These are phyloP conservation scores for Dictyostelium discoideum DNA, from an alignment of 78 protist species.

Conservation along the genomic window DNA sequence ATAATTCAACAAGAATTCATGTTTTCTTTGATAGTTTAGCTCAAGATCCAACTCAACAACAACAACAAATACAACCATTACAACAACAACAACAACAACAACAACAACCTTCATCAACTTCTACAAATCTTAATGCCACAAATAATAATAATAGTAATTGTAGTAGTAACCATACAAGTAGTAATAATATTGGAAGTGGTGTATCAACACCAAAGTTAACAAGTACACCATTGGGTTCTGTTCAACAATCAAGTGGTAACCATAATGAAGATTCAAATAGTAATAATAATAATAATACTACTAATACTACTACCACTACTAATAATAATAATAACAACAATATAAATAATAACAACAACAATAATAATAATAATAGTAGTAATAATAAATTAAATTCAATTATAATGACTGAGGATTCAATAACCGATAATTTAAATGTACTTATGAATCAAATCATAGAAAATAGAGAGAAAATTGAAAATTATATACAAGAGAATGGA, in stretches of 20 bases:
- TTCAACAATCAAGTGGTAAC: background rate
- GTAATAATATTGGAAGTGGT: slow-evolving; percentile 1
- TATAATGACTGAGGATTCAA: background rate
- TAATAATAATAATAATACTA: background rate
- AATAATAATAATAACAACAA: too few relatives aligned
- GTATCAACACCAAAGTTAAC: background rate
- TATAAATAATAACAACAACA: too few relatives aligned
- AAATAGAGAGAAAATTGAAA: slow-evolving; percentile 36
- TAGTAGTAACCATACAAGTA: background rate
- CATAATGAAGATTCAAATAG: background rate
- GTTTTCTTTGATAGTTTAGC: slow-evolving; percentile 59
- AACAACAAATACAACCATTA: background rate
- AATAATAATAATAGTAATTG: background rate
- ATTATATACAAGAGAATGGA: background rate
- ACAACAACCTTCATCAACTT: background rate
- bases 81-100: background rate
- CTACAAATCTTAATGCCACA: background rate
- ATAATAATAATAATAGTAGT: background rate
- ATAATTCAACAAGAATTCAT: slow-evolving; percentile 35
- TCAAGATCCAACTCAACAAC: background rate
- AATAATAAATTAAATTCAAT: background rate
- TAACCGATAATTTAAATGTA: background rate
- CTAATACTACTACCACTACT: too few relatives aligned
- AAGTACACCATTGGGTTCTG: background rate
- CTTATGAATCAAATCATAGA: slow-evolving; percentile 14